Percentiles rank a stretch among this genome's conserved stretches.
phyloP scores from a whole-genome alignment of 2,329 filamentous ascomycete genomes.

The Hyphodiscus sp. region DNA sequence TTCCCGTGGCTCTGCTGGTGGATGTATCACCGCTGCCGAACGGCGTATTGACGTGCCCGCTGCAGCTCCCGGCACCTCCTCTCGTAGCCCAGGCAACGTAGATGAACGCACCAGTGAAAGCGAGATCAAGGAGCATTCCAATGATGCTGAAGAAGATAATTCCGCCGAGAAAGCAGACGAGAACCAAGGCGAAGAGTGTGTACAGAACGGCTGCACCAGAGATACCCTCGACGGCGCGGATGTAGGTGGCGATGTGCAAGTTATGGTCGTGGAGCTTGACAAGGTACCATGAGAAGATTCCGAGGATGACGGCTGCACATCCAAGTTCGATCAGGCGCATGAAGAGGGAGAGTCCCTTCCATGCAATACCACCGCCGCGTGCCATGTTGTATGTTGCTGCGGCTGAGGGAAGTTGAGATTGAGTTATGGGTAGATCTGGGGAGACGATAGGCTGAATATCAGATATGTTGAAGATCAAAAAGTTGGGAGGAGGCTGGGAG shows the following conservation, averaged over 20 bases:
- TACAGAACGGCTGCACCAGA: slow-evolving; percentile 71
- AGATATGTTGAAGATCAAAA: too few species aligned
- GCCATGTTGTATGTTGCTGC: slow-evolving; percentile 55
- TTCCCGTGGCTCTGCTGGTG: slow-evolving; percentile 41
- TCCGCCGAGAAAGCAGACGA: slow-evolving; percentile 76
- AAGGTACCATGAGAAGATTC: slow-evolving; percentile 80
- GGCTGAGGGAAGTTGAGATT: neutral
- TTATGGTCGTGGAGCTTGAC: slow-evolving; percentile 61
- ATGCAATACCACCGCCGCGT: slow-evolving; percentile 46
- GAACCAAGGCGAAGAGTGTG: slow-evolving; percentile 61
- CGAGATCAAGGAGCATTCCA: slow-evolving; percentile 68
- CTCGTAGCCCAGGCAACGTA: slow-evolving; percentile 74
- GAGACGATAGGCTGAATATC: neutral
- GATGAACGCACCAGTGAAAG: slow-evolving; percentile 71
- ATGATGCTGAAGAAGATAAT: slow-evolving; percentile 65
- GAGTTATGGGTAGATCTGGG: neutral
- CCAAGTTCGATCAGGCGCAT: slow-evolving; percentile 69
- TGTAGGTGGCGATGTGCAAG: slow-evolving; percentile 54
- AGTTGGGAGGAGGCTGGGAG: too few species aligned
- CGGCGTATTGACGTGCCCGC: slow-evolving; percentile 55
- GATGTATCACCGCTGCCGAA: slow-evolving; percentile 58
- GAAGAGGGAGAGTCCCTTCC: slow-evolving; percentile 65
- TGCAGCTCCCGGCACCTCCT: slow-evolving; percentile 61
- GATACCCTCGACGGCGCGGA: slow-evolving; percentile 72
- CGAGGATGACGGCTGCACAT: slow-evolving; percentile 67